Percentiles rank a stretch among this genome's conserved stretches.
Conservation (phyloP, 2,329 filamentous ascomycete species). For the Verticillium dahliae region DNA sequence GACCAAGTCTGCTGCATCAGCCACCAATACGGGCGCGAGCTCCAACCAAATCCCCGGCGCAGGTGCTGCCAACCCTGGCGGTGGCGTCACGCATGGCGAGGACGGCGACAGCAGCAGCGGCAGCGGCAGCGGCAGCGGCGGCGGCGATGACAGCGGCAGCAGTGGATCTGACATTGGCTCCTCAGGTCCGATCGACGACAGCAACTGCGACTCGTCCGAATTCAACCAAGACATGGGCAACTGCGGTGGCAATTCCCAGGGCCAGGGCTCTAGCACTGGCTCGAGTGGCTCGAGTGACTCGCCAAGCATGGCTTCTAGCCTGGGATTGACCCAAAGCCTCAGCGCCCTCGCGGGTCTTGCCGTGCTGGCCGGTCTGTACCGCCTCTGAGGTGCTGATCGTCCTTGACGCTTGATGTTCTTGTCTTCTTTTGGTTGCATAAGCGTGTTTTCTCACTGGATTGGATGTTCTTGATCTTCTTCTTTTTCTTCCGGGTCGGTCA, state of each 20-base stretch:
- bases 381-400: conserved; percentile 1
- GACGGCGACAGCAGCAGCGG: conserved; percentile 15
- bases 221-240: conserved; percentile 34
- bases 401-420: neutral
- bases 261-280: neutral
- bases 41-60: conserved; percentile 22
- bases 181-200: conserved; percentile 14
- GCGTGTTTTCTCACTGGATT: conserved; percentile 1
- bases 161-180: conserved; percentile 17
- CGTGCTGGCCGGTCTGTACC: conserved; percentile 23
- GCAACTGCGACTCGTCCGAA: conserved; percentile 26
- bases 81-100: conserved; percentile 10
- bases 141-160: conserved; percentile 16
- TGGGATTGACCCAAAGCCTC: conserved; percentile 21
- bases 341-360: conserved; percentile 29
- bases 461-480: neutral
- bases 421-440: conserved; percentile 1
- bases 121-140: no score
- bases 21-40: neutral
- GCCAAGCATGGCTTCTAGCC: conserved; percentile 16
- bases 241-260: conserved; percentile 10
- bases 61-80: conserved; percentile 7
- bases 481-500: conserved; percentile 1
- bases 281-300: neutral
- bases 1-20: conserved; percentile 6